Evolutionary conservation across 345 rosid species (phyloP).

Genomic region (Brassica juncea): DNA sequence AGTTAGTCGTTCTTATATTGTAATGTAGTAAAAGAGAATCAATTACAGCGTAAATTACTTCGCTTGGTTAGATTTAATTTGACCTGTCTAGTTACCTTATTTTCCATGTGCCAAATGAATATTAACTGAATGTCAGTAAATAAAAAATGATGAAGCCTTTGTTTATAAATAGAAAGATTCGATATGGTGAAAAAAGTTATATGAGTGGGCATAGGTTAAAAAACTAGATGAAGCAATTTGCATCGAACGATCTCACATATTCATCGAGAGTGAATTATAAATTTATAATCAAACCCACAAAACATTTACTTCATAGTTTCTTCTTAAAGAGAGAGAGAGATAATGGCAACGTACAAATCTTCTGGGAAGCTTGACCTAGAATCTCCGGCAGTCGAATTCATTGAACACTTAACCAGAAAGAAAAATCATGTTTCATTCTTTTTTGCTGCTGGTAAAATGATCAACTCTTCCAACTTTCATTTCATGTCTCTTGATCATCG

Average conservation of each 20-base stretch:
- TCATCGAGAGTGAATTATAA: not conserved
- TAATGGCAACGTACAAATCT: not conserved
- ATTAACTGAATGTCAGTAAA: constrained; percentile 8
- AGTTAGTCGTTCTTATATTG: not conserved
- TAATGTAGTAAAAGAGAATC: not conserved
- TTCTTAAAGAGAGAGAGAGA: not conserved
- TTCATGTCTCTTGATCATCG: constrained; percentile 2
- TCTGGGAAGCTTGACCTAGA: not conserved
- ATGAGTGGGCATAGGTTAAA: constrained; percentile 2
- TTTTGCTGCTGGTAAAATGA: not conserved
- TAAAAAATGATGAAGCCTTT: not conserved
- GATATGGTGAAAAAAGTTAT: constrained; percentile 5
- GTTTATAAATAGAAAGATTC: not conserved
- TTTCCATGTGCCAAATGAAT: constrained; percentile 7
- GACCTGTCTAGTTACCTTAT: not conserved
- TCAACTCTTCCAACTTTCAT: not conserved
- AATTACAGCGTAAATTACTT: not conserved
- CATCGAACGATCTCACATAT: not conserved
- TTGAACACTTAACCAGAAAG: not conserved
- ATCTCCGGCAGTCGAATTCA: constrained; percentile 1
- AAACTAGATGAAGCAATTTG: not conserved
- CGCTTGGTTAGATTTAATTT: not conserved
- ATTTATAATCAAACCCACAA: not conserved
- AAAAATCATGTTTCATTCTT: not conserved
- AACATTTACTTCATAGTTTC: not conserved